phyloP scores from a whole-genome alignment of 73 alveolate genomes.

The Urostyla sp. region DNA sequence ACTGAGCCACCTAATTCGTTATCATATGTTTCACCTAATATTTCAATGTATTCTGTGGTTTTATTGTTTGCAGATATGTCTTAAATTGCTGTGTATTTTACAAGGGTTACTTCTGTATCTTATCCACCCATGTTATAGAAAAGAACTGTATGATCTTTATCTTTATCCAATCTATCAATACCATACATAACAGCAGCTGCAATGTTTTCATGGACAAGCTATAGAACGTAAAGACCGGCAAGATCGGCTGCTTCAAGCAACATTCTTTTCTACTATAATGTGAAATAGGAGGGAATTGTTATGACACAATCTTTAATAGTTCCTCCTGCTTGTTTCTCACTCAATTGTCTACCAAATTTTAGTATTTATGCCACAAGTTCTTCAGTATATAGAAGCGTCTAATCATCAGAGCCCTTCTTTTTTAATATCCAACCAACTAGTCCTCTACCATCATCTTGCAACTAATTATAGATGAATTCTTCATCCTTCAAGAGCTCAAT shows the following conservation, averaged over 20 bases:
- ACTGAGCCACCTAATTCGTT: constrained; percentile 36
- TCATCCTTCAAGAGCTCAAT: constrained; percentile 5
- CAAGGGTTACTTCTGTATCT: constrained; percentile 87
- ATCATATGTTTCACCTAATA: constrained; percentile 42
- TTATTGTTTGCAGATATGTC: constrained; percentile 18
- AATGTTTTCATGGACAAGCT: constrained; percentile 90
- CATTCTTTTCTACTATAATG: constrained; percentile 70
- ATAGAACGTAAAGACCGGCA: constrained; percentile 89
- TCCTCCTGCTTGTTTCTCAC: constrained; percentile 76
- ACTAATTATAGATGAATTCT: constrained; percentile 38
- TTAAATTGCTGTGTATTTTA: constrained; percentile 67
- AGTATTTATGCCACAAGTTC: constrained; percentile 80
- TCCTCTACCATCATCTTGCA: constrained; percentile 51
- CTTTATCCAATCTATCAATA: constrained; percentile 77
- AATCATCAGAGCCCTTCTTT: constrained; percentile 25
- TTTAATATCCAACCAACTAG: constrained; percentile 33
- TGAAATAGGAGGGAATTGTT: constrained; percentile 88
- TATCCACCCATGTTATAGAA: constrained; percentile 96
- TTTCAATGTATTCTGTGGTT: constrained; percentile 23
- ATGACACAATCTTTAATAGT: constrained; percentile 78
- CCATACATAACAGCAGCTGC: constrained; percentile 96
- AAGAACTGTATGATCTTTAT: constrained; percentile 63
- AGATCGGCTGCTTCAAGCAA: constrained; percentile 55
- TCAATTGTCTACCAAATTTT: constrained; percentile 60
- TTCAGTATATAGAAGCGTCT: constrained; percentile 60